Evolutionary conservation across 2,329 filamentous ascomycete species (phyloP).

Genomic region (Biscogniauxia sp.): DNA sequence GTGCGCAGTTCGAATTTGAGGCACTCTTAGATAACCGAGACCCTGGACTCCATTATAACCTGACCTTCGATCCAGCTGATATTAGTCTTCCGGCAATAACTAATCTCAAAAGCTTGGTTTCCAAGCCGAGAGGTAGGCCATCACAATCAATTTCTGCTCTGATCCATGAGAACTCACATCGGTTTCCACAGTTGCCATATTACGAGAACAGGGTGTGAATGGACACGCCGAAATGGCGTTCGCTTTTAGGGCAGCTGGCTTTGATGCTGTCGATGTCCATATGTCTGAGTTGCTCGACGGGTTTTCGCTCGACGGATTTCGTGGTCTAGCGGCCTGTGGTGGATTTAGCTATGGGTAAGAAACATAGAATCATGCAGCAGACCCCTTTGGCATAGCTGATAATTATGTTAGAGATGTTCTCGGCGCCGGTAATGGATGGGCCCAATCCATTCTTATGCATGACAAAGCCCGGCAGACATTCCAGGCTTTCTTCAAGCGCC

Average conservation of each 20-base stretch:
- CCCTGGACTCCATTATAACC: slow-evolving; percentile 79
- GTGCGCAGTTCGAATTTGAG: slow-evolving; percentile 79
- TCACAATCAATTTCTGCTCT: slow-evolving; percentile 39
- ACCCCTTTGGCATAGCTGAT: background rate
- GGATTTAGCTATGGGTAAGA: slow-evolving; percentile 90
- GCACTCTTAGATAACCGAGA: slow-evolving; percentile 72
- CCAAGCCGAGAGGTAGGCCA: slow-evolving; percentile 20
- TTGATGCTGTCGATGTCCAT: slow-evolving; percentile 89
- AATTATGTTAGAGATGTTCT: slow-evolving; percentile 53
- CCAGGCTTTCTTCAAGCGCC: slow-evolving; percentile 77
- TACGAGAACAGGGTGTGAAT: slow-evolving; percentile 94
- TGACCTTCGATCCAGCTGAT: slow-evolving; percentile 78
- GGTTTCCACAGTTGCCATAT: slow-evolving; percentile 76
- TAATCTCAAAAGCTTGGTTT: slow-evolving; percentile 48
- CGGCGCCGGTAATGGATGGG: slow-evolving; percentile 95
- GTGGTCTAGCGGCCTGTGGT: slow-evolving; percentile 89
- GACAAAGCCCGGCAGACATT: slow-evolving; percentile 74
- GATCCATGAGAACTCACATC: slow-evolving; percentile 50
- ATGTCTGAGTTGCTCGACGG: slow-evolving; percentile 90
- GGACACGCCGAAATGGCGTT: slow-evolving; percentile 96
- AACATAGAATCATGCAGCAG: background rate
- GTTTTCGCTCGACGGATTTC: slow-evolving; percentile 77
- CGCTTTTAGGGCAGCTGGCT: slow-evolving; percentile 87
- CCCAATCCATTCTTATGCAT: slow-evolving; percentile 87
- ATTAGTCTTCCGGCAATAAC: slow-evolving; percentile 68